These are phyloP conservation scores for Hypoxylon fuscum DNA, from an alignment of 495 filamentous ascomycete genomes.

Conservation along the genomic window DNA sequence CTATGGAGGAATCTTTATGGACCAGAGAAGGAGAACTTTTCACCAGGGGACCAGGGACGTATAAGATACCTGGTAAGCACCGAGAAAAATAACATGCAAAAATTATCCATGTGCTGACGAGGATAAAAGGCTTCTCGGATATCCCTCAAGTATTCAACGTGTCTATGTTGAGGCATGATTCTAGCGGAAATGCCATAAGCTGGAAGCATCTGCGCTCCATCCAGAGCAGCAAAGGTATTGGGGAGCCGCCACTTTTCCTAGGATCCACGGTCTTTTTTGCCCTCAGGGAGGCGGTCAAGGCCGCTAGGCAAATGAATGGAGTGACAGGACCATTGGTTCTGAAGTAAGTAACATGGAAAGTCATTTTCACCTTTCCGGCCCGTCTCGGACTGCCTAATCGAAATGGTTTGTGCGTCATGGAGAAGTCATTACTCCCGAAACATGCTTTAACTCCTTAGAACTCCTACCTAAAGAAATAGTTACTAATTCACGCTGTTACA, in stretches of 20 bases:
- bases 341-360: too few relatives aligned
- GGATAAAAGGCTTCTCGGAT: slow-evolving; percentile 67
- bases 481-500: too few relatives aligned
- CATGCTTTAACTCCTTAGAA: too few relatives aligned
- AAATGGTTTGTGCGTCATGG: too few relatives aligned
- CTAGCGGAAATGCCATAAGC: slow-evolving; percentile 69
- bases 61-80: slow-evolving; percentile 74
- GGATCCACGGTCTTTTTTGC: slow-evolving; percentile 84
- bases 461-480: too few relatives aligned
- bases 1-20: slow-evolving; percentile 86
- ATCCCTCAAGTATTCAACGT: slow-evolving; percentile 89
- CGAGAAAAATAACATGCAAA: slow-evolving; percentile 46
- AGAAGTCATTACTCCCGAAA: too few relatives aligned
- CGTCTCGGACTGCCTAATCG: too few relatives aligned
- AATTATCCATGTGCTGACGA: slow-evolving; percentile 1
- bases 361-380: too few relatives aligned
- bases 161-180: slow-evolving; percentile 63
- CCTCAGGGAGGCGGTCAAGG: slow-evolving; percentile 74
- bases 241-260: slow-evolving; percentile 87
- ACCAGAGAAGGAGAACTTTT: slow-evolving; percentile 76
- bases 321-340: slow-evolving; percentile 58
- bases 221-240: slow-evolving; percentile 75
- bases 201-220: slow-evolving; percentile 90
- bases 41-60: slow-evolving; percentile 78
- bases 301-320: slow-evolving; percentile 69